Conservation (phyloP, 73 alveolate species). For the Urostyla sp. region DNA sequence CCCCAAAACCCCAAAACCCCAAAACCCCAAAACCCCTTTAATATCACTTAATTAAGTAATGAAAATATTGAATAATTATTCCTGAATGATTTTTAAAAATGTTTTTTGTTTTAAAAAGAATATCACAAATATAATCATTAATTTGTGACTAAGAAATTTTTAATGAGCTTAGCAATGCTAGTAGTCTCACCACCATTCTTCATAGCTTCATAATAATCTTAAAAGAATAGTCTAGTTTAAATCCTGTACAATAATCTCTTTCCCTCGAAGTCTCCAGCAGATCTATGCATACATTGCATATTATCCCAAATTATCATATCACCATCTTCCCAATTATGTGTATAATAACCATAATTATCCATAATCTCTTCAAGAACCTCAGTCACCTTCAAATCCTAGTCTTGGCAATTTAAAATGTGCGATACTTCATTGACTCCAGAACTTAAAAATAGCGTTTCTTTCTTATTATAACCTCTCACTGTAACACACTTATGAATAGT, state of each 20-base stretch:
- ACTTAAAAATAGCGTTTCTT: not conserved
- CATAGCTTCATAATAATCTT: not conserved
- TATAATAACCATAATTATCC: not conserved
- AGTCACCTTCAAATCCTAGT: not conserved
- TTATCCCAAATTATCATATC: slow-evolving; percentile 55
- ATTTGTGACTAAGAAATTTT: no score
- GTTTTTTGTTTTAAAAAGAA: no score
- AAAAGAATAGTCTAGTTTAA: not conserved
- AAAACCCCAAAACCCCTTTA: no score
- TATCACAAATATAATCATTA: no score
- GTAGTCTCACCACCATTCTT: no score
- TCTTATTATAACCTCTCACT: not conserved
- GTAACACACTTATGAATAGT: not conserved
- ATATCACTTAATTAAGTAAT: no score
- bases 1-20: no score
- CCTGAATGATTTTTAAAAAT: no score
- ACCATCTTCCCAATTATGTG: slow-evolving; percentile 54
- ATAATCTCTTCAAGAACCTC: not conserved
- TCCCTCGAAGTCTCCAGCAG: slow-evolving; percentile 24
- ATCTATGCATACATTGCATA: slow-evolving; percentile 33
- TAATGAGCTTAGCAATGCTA: no score
- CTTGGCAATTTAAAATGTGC: not conserved
- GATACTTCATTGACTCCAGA: no score
- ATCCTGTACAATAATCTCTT: slow-evolving; percentile 27
- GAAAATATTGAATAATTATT: no score